Evolutionary conservation across 805 yeast species (phyloP), one percentile per base, ranked within the genome.

Genomic region (Wickerhamiella cacticola): DNA sequence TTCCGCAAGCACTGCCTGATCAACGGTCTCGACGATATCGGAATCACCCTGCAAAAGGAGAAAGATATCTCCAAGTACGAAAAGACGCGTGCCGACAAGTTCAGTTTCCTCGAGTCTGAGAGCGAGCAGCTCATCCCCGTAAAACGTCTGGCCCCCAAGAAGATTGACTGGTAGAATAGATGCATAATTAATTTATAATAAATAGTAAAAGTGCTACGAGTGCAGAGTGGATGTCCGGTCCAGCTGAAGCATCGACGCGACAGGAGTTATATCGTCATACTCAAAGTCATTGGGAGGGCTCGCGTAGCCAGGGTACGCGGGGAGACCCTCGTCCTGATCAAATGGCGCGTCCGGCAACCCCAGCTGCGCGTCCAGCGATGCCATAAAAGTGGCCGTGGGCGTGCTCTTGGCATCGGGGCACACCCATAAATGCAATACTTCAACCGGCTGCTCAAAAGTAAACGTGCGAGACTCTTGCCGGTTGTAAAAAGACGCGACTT

Each of bases 11-110:
- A 89, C 66, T 92, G 97, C 64, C 73, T 92, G 58, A 71, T 89
- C 49, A 86, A 92, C 56, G 98, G 98, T 54, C 78, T 92, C 53
- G 98, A 92, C 65, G 98, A 92, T 64, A 92, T 92, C 67, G 96
- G 96, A 38, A 75, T 92, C 60, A 92, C 98, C 45, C 69, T 92
- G 59, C 89, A 87, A 67, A 86, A 87, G 68, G 96, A 85, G 68
- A 76, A 76, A 47, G 78, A 59, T 65, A 92, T 92, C 57, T 50
- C 64, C 46, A 72, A 77, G 57, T 92, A 78, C 60, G 98, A 92
- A 71, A 75, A 68, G 19, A 67, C 68, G 54, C 83, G 98, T 74
- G 79, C 74, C 62, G 79, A 73, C 46, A 79, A 71, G 63, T 92
- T 83, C 64, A 85, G 96, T 8, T 92, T 94, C 78, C 76, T 88